Evolutionary conservation across 148 eudicot genomes (phyloP).

Genomic region (Euryodendron excelsum): DNA sequence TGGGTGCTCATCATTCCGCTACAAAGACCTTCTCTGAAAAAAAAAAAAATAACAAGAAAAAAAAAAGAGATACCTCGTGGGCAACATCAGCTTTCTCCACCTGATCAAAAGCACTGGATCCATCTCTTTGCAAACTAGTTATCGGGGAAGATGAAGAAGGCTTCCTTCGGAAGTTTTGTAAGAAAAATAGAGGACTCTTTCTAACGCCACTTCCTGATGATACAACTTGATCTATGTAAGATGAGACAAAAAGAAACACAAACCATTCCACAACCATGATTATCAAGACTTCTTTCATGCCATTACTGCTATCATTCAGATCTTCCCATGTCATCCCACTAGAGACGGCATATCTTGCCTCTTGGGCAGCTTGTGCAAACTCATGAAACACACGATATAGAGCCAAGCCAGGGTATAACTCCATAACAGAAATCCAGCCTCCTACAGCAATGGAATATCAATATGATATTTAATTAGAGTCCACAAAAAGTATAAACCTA

Average conservation of each 20-base stretch:
- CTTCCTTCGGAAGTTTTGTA: conserved; percentile 41
- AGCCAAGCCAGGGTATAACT: conserved; percentile 79
- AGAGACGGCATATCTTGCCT: conserved; percentile 48
- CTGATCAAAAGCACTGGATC: conserved; percentile 59
- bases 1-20: no score
- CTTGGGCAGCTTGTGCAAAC: conserved; percentile 52
- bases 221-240: conserved; percentile 62
- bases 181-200: conserved; percentile 54
- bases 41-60: no score
- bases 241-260: conserved; percentile 58
- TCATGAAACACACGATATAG: conserved; percentile 77
- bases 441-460: conserved; percentile 33
- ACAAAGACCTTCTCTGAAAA: neutral
- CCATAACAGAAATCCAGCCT: conserved; percentile 71
- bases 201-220: conserved; percentile 65
- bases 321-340: conserved; percentile 79
- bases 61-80: conserved; percentile 59
- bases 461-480: conserved; percentile 8
- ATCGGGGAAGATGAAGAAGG: conserved; percentile 33
- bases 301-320: conserved; percentile 56
- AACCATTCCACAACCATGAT: conserved; percentile 80
- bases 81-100: conserved; percentile 79
- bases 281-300: conserved; percentile 65
- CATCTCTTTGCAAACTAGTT: conserved; percentile 51
- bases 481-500: neutral